Conservation (phyloP, 257 asterid species). For the Lithospermum erythrorhizon region DNA sequence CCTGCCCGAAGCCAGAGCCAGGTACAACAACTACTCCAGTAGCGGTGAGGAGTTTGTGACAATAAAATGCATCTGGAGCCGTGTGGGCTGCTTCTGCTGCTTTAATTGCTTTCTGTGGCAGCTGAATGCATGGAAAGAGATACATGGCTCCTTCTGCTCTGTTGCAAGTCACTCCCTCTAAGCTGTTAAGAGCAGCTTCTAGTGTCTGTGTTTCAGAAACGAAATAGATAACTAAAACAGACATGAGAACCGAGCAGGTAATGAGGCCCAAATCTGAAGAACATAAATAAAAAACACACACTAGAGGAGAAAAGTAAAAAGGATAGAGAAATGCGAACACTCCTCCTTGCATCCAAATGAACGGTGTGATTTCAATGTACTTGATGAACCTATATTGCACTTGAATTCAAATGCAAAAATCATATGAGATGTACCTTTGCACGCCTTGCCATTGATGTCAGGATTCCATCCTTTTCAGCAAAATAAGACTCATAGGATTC, state of each 20-base stretch:
- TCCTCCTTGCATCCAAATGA: no score
- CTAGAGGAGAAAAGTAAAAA: no score
- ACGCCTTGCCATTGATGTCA: constrained; percentile 77
- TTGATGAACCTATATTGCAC: no score
- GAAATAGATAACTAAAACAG: not conserved
- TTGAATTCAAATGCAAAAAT: no score
- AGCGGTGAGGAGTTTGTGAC: constrained; percentile 63
- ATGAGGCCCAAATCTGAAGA: no score
- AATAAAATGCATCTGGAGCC: constrained; percentile 75
- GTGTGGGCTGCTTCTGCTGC: constrained; percentile 65
- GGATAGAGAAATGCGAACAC: no score
- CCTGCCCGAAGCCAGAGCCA: constrained; percentile 99
- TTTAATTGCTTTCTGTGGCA: constrained; percentile 74
- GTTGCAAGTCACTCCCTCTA: constrained; percentile 92
- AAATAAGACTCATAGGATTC: constrained; percentile 74
- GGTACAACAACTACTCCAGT: constrained; percentile 93
- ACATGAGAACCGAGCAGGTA: no score
- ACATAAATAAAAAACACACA: no score
- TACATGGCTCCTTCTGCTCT: constrained; percentile 98
- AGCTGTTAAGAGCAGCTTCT: constrained; percentile 71
- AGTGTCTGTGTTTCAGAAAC: constrained; percentile 58
- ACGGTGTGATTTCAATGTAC: no score
- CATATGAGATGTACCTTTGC: constrained; percentile 45
- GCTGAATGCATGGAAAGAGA: constrained; percentile 64
- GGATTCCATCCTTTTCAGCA: constrained; percentile 72